phyloP scores from a whole-genome alignment of 2,329 filamentous ascomycete species.

The Diaporthe capsici region DNA sequence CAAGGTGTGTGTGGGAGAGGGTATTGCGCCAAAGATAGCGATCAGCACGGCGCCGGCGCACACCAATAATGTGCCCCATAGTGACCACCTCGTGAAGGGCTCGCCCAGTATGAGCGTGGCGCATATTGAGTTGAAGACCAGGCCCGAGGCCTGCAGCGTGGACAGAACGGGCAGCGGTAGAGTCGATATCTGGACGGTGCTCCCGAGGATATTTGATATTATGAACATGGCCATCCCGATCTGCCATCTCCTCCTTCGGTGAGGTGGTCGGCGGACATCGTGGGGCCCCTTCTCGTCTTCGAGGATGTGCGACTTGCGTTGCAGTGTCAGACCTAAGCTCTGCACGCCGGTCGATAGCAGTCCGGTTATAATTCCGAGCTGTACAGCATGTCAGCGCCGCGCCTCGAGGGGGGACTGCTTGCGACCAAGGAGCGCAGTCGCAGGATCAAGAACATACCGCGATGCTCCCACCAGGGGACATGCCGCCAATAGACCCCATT shows the following conservation, averaged over 20 bases:
- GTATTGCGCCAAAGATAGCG: conserved; percentile 92
- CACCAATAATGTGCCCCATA: conserved; percentile 90
- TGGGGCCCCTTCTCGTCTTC: conserved; percentile 92
- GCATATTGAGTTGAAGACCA: conserved; percentile 99
- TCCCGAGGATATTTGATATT: conserved; percentile 92
- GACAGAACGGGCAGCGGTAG: conserved; percentile 94
- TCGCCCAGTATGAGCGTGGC: conserved; percentile 93
- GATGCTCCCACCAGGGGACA: conserved; percentile 84
- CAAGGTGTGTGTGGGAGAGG: conserved; percentile 90
- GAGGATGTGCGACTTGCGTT: conserved; percentile 97
- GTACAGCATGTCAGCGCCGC: conserved; percentile 45
- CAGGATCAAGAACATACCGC: conserved; percentile 67
- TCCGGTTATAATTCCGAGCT: conserved; percentile 95
- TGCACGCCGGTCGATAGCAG: conserved; percentile 94
- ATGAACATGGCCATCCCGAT: conserved; percentile 98
- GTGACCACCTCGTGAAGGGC: conserved; percentile 94
- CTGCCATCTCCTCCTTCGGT: conserved; percentile 94
- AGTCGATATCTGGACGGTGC: conserved; percentile 97
- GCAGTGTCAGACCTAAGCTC: conserved; percentile 92
- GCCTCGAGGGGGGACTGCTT: background rate
- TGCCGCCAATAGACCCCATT: conserved; percentile 81
- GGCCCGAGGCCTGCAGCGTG: conserved; percentile 92
- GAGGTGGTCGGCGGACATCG: conserved; percentile 86
- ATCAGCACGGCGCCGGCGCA: conserved; percentile 91
- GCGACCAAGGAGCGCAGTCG: conserved; percentile 1